phyloP scores from a whole-genome alignment of 2,329 filamentous ascomycete genomes.

The Aspergillus chevalieri region DNA sequence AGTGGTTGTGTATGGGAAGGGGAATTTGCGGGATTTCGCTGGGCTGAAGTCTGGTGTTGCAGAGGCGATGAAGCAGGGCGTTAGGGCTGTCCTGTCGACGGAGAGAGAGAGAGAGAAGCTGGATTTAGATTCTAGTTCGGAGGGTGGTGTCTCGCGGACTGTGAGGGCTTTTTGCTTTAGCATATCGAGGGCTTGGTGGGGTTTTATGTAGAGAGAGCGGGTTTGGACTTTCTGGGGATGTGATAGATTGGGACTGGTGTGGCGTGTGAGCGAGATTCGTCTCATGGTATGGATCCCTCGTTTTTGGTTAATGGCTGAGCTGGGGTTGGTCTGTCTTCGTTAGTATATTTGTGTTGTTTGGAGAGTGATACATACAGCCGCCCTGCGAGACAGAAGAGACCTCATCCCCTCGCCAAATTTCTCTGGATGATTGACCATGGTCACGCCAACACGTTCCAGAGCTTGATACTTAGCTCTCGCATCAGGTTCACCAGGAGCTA shows the following conservation, averaged over 20 bases:
- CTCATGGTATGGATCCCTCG: constrained; percentile 48
- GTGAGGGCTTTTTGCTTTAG: constrained; percentile 48
- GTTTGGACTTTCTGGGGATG: constrained; percentile 28
- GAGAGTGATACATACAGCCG: not conserved
- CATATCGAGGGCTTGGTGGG: constrained; percentile 50
- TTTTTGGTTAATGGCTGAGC: constrained; percentile 31
- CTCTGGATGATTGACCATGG: constrained; percentile 68
- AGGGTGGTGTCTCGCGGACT: constrained; percentile 29
- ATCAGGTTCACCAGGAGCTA: constrained; percentile 58
- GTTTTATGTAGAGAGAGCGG: constrained; percentile 51
- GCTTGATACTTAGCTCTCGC: constrained; percentile 61
- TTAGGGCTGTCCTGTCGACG: constrained; percentile 57
- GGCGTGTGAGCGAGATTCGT: constrained; percentile 18
- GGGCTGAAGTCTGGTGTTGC: constrained; percentile 43
- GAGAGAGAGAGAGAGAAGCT: constrained; percentile 56
- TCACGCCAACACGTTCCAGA: constrained; percentile 60
- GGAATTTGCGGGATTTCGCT: constrained; percentile 48
- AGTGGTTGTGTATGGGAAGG: constrained; percentile 54
- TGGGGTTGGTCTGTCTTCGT: constrained; percentile 16
- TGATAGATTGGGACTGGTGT: not conserved
- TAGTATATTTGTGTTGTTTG: not conserved
- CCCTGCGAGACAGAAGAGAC: constrained; percentile 44
- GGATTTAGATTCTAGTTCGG: constrained; percentile 20
- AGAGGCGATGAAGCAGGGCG: constrained; percentile 60
- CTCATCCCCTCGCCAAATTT: constrained; percentile 67